Evolutionary conservation across 192 early-diverging fungal genomes (phyloP), one percentile per base, ranked within the genome.

Genomic region (Phlyctochytrium planicorne): DNA sequence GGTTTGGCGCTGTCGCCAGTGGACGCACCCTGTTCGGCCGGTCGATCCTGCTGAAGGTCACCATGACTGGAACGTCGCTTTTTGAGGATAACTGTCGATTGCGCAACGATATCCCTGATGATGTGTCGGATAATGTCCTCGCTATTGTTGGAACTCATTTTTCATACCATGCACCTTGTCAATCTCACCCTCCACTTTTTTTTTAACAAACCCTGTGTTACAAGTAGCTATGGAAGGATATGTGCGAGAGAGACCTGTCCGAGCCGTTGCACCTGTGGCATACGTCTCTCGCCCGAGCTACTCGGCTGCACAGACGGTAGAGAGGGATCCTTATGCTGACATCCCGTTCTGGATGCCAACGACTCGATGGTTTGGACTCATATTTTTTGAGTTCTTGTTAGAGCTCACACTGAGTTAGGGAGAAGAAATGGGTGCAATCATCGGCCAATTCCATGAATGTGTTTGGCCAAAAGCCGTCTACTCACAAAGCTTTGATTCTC

Each of bases 91-190:
- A 55, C 53, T 0, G 67, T 69, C 1, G 81, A 66, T 1, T 78
- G 72, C 25, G 71, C 25, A n/a, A 83, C 79, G 36, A 82, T 85
- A 31, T 83, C 79, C 33, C 74, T 66, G 66, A 85, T 85, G 59
- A 85, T 82, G 67, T 81, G 75, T 30, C 75, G 72, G 67, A 83
- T 81, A 36, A 85, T 75, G 37, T 85, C 83, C 32, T 82, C 81
- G 31, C 6, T 20, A 47, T 47, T 6, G 40, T 20, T 47, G 40
- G 40, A 47, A 6, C 10, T 47, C 10, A 47, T 20, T 6, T 47
- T 47, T 47, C 40, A 20, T 20, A 14, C 40, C 40, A 47, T 6
- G 10, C 10, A 47, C 20, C 20, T 20, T 47, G 40, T 47, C 10
- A 47, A 47, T 47, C 10, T 47, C 40, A 20, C 40, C 40, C n/a